phyloP scores from a whole-genome alignment of 2,329 filamentous ascomycete species.

The Cladophialophora immunda region DNA sequence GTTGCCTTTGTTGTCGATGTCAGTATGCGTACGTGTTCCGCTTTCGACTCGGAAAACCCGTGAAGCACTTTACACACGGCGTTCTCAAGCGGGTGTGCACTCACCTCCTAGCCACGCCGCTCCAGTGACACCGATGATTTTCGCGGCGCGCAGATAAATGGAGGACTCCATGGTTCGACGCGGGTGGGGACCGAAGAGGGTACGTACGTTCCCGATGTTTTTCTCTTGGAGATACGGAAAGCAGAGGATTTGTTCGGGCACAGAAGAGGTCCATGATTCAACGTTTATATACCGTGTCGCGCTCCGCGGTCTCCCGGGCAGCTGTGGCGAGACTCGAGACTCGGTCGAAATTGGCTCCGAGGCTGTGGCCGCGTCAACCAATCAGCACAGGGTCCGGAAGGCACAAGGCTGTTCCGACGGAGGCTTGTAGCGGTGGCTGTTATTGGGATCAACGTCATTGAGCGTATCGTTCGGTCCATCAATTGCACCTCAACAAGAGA shows the following conservation, averaged over 20 bases:
- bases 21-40: background rate
- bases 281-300: background rate
- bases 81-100: background rate
- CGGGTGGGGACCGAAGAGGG: background rate
- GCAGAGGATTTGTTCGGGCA: background rate
- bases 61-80: background rate
- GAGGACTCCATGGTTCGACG: slow-evolving; percentile 4
- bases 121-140: slow-evolving; percentile 14
- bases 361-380: background rate
- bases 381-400: background rate
- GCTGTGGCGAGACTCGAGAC: background rate
- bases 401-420: background rate
- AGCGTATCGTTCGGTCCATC: no score
- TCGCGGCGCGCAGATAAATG: background rate
- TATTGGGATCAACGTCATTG: no score
- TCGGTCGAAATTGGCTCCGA: background rate
- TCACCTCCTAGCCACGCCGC: slow-evolving; percentile 9
- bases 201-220: no score
- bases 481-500: no score
- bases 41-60: background rate
- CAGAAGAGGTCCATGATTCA: background rate
- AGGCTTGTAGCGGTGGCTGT: no score
- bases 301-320: background rate
- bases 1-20: background rate
- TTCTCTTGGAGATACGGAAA: background rate